Conservation (phyloP, 129 eudicot genomes). For the Gnaphalium uliginosum region DNA sequence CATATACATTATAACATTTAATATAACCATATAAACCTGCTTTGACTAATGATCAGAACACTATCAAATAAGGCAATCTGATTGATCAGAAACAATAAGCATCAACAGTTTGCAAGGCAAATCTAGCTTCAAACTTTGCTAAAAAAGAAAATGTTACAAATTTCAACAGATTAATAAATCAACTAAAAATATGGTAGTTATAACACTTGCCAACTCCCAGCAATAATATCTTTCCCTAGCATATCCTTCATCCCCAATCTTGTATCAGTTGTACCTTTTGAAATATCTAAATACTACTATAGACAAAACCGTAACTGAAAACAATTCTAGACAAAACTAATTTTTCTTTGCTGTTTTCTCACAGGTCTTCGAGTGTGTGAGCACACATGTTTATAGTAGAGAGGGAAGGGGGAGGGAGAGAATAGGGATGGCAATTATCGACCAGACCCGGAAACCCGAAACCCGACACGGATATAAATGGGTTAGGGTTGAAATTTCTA, state of each 20-base stretch:
- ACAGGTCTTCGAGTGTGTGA: constrained; percentile 11
- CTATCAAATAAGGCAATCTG: neutral
- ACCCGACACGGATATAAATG: too few relatives aligned
- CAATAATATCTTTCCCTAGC: neutral
- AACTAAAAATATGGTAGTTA: neutral
- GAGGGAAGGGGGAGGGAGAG: neutral
- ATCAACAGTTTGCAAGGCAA: constrained; percentile 1
- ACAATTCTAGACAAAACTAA: neutral
- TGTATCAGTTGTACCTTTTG: neutral
- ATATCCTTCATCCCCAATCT: constrained; percentile 14
- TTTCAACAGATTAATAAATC: neutral
- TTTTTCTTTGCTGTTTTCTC: constrained; percentile 9
- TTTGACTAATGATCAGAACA: neutral
- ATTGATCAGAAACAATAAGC: neutral
- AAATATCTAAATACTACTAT: neutral
- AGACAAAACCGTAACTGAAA: constrained; percentile 8
- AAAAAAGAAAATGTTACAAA: neutral
- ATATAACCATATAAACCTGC: neutral
- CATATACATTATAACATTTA: neutral
- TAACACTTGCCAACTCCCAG: neutral
- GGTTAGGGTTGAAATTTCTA: too few relatives aligned
- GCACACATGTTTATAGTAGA: neutral
- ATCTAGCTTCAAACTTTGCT: neutral
- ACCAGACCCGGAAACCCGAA: too few relatives aligned
- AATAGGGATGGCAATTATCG: too few relatives aligned